These are phyloP conservation scores for Nymphaea thermarum DNA, from an alignment of 164 flowering plant species.

Conservation along the genomic window DNA sequence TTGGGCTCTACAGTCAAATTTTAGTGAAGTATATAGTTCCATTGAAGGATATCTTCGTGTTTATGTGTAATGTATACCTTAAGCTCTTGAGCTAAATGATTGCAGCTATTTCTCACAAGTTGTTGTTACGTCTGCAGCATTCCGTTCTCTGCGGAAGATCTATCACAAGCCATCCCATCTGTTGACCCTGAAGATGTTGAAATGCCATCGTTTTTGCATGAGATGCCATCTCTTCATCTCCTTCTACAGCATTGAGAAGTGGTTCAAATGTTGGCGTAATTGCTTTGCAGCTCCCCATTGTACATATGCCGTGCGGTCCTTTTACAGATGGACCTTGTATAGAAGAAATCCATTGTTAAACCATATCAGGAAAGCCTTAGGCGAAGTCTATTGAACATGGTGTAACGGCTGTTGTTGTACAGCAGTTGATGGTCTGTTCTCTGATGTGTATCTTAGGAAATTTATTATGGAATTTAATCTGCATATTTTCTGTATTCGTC, in stretches of 20 bases:
- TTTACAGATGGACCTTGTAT: neutral
- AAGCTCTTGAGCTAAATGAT: neutral
- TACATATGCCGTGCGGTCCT: neutral
- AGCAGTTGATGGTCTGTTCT: neutral
- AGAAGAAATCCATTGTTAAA: neutral
- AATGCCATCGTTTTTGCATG: slow-evolving; percentile 40
- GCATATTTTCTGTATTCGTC: neutral
- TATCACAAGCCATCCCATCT: slow-evolving; percentile 76
- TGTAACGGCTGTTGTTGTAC: neutral
- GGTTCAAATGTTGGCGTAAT: neutral
- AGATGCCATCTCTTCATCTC: slow-evolving; percentile 50
- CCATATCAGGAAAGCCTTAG: neutral
- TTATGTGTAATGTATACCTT: no score
- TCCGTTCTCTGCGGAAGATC: slow-evolving; percentile 91
- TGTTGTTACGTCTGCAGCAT: slow-evolving; percentile 40
- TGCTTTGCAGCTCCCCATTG: neutral
- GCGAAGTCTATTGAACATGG: neutral
- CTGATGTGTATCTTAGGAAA: neutral
- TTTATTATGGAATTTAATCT: neutral
- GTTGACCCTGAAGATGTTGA: slow-evolving; percentile 61
- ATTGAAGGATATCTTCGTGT: no score
- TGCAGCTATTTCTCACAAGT: neutral
- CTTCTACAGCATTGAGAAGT: slow-evolving; percentile 18
- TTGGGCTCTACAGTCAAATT: no score
- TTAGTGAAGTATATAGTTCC: no score